phyloP scores from a whole-genome alignment of 495 filamentous ascomycete genomes.

The Aspergillus heteromorphus region DNA sequence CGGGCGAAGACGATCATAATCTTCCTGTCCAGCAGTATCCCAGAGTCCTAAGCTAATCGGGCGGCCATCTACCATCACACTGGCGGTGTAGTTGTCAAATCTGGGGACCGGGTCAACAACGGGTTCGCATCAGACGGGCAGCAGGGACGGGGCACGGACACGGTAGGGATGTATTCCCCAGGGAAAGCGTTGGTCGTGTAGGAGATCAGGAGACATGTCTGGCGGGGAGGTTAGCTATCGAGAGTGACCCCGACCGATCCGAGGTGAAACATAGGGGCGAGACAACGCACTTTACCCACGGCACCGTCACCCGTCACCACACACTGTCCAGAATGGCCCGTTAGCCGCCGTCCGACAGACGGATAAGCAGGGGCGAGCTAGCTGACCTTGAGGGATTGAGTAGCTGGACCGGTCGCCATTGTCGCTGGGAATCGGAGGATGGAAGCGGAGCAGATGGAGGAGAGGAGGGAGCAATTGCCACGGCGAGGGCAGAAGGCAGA shows the following conservation, averaged over 20 bases:
- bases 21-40: slow-evolving; percentile 99
- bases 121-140: slow-evolving; percentile 8
- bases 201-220: slow-evolving; percentile 99
- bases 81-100: slow-evolving; percentile 98
- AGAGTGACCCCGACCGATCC: slow-evolving; percentile 1
- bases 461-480: slow-evolving; percentile 8
- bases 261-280: not conserved
- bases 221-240: slow-evolving; percentile 6
- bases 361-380: slow-evolving; percentile 10
- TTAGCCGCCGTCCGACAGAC: slow-evolving; percentile 23
- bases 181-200: slow-evolving; percentile 99
- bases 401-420: slow-evolving; percentile 64
- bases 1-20: slow-evolving; percentile 92
- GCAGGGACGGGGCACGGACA: slow-evolving; percentile 57
- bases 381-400: slow-evolving; percentile 70
- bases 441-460: not conserved
- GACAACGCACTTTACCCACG: slow-evolving; percentile 79
- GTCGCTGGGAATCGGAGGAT: slow-evolving; percentile 13
- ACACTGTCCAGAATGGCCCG: slow-evolving; percentile 52
- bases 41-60: slow-evolving; percentile 94
- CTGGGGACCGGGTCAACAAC: slow-evolving; percentile 40
- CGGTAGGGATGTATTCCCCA: slow-evolving; percentile 97
- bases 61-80: slow-evolving; percentile 96
- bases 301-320: slow-evolving; percentile 98
- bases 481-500: slow-evolving; percentile 4